phyloP scores from a whole-genome alignment of 148 eudicot genomes.

The Chenopodium berlandieri region DNA sequence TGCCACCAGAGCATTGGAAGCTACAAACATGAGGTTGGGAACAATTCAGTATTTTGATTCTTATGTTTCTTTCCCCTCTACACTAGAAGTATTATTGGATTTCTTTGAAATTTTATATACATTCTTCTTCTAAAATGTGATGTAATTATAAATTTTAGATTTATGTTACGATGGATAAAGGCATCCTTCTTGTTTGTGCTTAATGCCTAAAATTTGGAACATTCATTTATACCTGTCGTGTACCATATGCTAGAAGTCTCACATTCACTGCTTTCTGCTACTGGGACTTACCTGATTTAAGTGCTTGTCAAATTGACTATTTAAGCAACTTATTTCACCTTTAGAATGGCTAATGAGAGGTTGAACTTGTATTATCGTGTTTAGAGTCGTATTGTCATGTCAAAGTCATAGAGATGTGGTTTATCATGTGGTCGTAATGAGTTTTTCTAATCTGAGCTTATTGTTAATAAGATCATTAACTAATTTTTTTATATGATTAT shows the following conservation, averaged over 20 bases:
- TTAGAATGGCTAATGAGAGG: not conserved
- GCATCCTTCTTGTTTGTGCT: not conserved
- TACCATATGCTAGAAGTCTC: not conserved
- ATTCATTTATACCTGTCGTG: not conserved
- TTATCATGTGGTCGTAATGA: not conserved
- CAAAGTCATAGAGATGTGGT: not conserved
- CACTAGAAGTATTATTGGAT: not conserved
- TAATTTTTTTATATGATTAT: not conserved
- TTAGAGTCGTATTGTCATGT: not conserved
- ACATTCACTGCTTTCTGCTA: not conserved
- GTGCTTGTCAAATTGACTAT: not conserved
- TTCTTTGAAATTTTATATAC: not conserved
- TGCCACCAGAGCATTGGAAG: conserved; percentile 80
- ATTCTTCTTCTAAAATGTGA: not conserved
- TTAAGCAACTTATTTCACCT: not conserved
- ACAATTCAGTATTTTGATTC: conserved; percentile 1
- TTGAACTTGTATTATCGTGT: not conserved
- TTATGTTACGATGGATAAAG: not conserved
- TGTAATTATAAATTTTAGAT: not conserved
- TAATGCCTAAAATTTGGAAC: not conserved
- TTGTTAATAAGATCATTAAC: not conserved
- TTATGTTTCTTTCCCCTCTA: not conserved
- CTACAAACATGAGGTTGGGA: conserved; percentile 63
- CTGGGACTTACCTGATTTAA: not conserved
- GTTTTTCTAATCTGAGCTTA: not conserved